Base-by-base conservation (phyloP, 805 yeast genomes). In the Saccharomycopsis selenospora region DNA sequence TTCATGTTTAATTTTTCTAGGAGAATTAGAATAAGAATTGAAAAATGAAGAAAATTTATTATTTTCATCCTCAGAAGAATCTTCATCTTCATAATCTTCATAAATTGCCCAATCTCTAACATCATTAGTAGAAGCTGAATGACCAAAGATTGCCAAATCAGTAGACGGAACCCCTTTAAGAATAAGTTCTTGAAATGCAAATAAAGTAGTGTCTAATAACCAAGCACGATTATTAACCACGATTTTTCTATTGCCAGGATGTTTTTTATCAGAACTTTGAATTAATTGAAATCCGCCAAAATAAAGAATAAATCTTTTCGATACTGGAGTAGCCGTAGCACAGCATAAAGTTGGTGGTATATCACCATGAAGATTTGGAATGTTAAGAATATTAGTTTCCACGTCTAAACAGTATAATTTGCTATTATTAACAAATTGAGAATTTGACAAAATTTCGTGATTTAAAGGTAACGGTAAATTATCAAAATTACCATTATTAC, bases 261-360 rank as follows among this genome's bases (percentile, higher is more conserved):
- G 27, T 8, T 5, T 50, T 8, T 53, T 51, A 4, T 64, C 60
- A 14, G 66, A 64, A 5, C 62, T 60, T 17, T 70, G 69, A 4
- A 58, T 53, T 3, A 70, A 57, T 57, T 74, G 75, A 59, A 82
- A 76, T 0, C 93, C 95, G n/a, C 91, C 95, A 58, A 76, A 82
- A 50, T 74, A 72, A 54, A 82, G 71, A 13, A 79, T 69, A 56
- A 80, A 80, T 30, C 77, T 63, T n/a, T 71, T 67, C 3, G 85
- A 75, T 3, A 84, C 64, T 47, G 64, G 68, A 6, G 77, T 67
- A 14, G 75, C 70, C 4, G 70, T 57, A 60, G 78, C 65, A 47
- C 77, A 72, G 40, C 75, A 58, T 17, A 82, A 57, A 2, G 80
- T 72, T 3, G 76, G 73, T 0, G 89, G 88, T 3, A 68, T 57